These are phyloP conservation scores for Lasiodiplodia sp. DNA, from an alignment of 2,329 filamentous ascomycete genomes.

Conservation along the genomic window DNA sequence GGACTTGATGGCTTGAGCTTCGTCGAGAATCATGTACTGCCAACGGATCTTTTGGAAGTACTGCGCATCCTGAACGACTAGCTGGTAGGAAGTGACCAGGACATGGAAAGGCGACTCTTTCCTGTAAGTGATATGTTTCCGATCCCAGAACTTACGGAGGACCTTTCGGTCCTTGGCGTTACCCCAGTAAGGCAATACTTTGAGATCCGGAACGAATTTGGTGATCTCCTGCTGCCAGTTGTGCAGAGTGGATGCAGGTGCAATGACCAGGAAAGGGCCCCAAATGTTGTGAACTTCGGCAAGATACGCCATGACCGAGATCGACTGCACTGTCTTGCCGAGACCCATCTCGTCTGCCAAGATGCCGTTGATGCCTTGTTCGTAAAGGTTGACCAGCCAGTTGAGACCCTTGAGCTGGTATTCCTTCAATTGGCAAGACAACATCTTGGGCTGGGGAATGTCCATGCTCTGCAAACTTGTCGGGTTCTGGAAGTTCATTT, in stretches of 20 bases:
- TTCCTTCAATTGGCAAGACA: conserved; percentile 94
- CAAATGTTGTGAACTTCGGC: conserved; percentile 97
- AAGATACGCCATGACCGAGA: conserved; percentile 98
- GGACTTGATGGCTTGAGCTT: conserved; percentile 98
- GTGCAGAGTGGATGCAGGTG: conserved; percentile 93
- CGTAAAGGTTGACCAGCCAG: conserved; percentile 98
- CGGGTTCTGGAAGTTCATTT: conserved; percentile 99
- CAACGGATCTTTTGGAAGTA: conserved; percentile 99
- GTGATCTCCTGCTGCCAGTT: conserved; percentile 99
- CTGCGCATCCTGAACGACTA: conserved; percentile 93
- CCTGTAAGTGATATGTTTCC: conserved; percentile 94
- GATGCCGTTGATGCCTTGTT: conserved; percentile 99
- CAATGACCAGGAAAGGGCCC: conserved; percentile 97
- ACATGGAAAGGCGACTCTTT: conserved; percentile 95
- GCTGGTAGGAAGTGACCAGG: conserved; percentile 93
- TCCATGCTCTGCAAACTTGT: conserved; percentile 93
- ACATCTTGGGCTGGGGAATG: conserved; percentile 90
- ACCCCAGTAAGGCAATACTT: conserved; percentile 97
- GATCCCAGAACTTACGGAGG: conserved; percentile 97
- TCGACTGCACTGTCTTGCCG: conserved; percentile 98
- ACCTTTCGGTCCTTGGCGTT: conserved; percentile 93
- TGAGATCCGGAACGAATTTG: conserved; percentile 91
- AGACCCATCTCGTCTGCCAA: conserved; percentile 99
- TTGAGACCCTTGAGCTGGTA: conserved; percentile 99
- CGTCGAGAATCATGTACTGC: conserved; percentile 99